Percentiles rank a stretch among this genome's conserved stretches.
Conservation (phyloP, 139 green algal genomes). For the Volvox reticuliferus region DNA sequence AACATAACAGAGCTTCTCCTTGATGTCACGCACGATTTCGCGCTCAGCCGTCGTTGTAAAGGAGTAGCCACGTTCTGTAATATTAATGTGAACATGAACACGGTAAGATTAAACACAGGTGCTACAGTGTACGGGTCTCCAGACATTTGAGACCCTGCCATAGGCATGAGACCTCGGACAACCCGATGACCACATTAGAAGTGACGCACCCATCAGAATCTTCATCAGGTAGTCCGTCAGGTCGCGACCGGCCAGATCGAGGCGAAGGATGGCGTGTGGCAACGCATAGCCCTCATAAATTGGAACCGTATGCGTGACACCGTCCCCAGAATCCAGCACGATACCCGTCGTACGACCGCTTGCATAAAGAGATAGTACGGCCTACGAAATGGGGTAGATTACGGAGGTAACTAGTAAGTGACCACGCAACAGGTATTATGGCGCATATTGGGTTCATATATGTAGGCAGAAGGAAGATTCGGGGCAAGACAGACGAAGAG, state of each 20-base stretch:
- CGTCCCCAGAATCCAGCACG: conserved; percentile 97
- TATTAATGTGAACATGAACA: conserved; percentile 60
- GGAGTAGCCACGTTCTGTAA: conserved; percentile 94
- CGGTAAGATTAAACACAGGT: too few relatives aligned
- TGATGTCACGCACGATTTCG: conserved; percentile 99
- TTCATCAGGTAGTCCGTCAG: conserved; percentile 98
- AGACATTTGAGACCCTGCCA: too few relatives aligned
- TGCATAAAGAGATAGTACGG: conserved; percentile 98
- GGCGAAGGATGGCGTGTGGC: conserved; percentile 95
- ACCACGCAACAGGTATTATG: not conserved
- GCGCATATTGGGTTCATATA: too few relatives aligned
- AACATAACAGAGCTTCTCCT: conserved; percentile 99
- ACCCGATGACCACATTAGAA: not conserved
- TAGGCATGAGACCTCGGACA: too few relatives aligned
- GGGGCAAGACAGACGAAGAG: too few relatives aligned
- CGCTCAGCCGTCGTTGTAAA: conserved; percentile 98
- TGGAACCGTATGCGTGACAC: conserved; percentile 97
- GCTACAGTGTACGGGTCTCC: too few relatives aligned
- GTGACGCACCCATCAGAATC: conserved; percentile 82
- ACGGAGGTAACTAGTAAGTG: not conserved
- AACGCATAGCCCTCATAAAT: conserved; percentile 99
- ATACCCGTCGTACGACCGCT: conserved; percentile 98
- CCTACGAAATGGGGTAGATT: conserved; percentile 66
- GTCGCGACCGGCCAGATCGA: conserved; percentile 97
- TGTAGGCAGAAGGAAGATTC: too few relatives aligned